Conservation (phyloP, 2,329 filamentous ascomycete genomes). For the Verticillium zaregamsianum region DNA sequence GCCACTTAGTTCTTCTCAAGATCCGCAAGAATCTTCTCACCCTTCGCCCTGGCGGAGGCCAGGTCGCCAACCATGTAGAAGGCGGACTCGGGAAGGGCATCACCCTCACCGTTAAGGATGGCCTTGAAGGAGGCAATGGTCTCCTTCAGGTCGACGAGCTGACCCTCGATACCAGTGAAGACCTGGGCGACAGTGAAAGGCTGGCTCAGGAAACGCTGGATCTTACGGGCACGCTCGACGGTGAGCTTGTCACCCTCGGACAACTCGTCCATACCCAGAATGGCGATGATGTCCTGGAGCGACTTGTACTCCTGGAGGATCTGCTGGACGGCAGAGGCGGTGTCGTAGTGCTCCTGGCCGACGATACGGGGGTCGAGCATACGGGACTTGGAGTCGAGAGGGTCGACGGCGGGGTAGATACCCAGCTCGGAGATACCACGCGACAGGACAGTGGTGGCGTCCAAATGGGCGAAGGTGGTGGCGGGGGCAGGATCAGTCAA, state of each 20-base stretch:
- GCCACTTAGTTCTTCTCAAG: conserved; percentile 53
- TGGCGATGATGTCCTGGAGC: conserved; percentile 99
- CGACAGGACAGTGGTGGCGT: conserved; percentile 99
- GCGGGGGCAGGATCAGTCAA: conserved; percentile 99
- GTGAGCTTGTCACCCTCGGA: conserved; percentile 99
- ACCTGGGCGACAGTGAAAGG: conserved; percentile 87
- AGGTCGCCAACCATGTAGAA: conserved; percentile 99
- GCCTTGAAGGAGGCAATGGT: conserved; percentile 97
- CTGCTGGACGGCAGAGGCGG: conserved; percentile 92
- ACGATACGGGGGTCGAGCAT: conserved; percentile 99
- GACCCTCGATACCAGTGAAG: conserved; percentile 92
- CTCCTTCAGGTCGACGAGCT: conserved; percentile 97
- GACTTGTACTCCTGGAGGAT: conserved; percentile 99
- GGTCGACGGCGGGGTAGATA: conserved; percentile 99
- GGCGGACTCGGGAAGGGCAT: conserved; percentile 88
- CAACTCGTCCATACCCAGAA: conserved; percentile 99
- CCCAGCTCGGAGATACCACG: conserved; percentile 99
- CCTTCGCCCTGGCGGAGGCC: conserved; percentile 88
- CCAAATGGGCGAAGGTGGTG: conserved; percentile 99
- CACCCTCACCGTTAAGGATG: conserved; percentile 91
- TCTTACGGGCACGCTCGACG: conserved; percentile 99
- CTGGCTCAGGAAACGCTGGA: conserved; percentile 99
- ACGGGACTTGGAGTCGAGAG: conserved; percentile 98
- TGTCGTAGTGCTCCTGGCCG: conserved; percentile 96
- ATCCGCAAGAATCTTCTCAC: conserved; percentile 99